Evolutionary conservation across 306 rosid species (phyloP).

Genomic region (Quercus rubra): DNA sequence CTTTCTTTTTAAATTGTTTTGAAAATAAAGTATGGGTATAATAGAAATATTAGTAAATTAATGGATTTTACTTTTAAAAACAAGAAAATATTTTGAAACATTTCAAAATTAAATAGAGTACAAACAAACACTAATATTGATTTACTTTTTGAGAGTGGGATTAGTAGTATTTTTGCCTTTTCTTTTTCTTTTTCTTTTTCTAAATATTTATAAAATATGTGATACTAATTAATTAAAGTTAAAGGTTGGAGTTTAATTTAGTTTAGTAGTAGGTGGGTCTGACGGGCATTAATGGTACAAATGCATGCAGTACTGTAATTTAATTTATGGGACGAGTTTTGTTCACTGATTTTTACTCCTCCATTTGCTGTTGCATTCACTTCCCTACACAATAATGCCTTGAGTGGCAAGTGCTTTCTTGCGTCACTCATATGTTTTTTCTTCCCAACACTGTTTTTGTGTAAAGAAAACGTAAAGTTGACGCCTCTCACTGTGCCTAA

Average conservation of each 20-base stretch:
- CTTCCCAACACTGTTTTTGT: slow-evolving; percentile 39
- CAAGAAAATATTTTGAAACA: no score
- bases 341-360: slow-evolving; percentile 46
- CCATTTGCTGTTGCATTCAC: slow-evolving; percentile 45
- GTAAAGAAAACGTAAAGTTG: slow-evolving; percentile 80
- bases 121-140: no score
- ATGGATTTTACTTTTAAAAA: no score
- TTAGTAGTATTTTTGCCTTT: no score
- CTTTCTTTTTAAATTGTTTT: no score
- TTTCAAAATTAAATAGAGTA: no score
- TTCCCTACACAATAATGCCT: slow-evolving; percentile 78
- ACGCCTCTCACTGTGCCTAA: slow-evolving; percentile 47
- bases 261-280: slow-evolving; percentile 15
- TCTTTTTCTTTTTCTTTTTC: no score
- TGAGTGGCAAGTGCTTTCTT: slow-evolving; percentile 49
- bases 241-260: neutral
- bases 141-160: no score
- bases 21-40: no score
- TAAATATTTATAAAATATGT: no score
- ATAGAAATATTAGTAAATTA: no score
- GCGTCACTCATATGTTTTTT: slow-evolving; percentile 27
- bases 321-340: slow-evolving; percentile 27
- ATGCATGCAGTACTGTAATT: slow-evolving; percentile 36
- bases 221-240: neutral
- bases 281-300: slow-evolving; percentile 23